Percentiles rank a stretch among this genome's conserved stretches.
Evolutionary conservation across 768 basidiomycete genomes (phyloP).

Genomic region (Pleurotus giganteus): DNA sequence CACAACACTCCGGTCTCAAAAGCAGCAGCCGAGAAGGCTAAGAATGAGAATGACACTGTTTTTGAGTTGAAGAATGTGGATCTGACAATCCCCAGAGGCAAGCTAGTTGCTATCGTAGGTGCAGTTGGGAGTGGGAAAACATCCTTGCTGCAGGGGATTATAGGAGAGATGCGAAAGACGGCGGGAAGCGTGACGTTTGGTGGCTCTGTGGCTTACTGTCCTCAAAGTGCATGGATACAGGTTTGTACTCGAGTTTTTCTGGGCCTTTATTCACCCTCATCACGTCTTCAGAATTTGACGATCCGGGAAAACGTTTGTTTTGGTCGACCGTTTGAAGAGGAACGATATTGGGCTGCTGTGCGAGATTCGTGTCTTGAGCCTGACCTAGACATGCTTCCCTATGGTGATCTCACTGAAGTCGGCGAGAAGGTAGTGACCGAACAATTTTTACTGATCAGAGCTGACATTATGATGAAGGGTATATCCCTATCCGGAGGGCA

Average conservation of each 20-base stretch:
- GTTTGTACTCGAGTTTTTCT: slow-evolving; percentile 24
- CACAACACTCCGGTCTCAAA: slow-evolving; percentile 10
- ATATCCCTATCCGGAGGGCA: slow-evolving; percentile 86
- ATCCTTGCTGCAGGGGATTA: slow-evolving; percentile 68
- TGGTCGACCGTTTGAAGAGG: slow-evolving; percentile 77
- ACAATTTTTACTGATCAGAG: background rate
- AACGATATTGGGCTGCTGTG: slow-evolving; percentile 80
- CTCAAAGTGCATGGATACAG: slow-evolving; percentile 92
- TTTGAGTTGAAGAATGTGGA: slow-evolving; percentile 69
- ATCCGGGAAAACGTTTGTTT: slow-evolving; percentile 90
- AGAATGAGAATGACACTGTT: slow-evolving; percentile 36
- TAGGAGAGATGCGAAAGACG: slow-evolving; percentile 81
- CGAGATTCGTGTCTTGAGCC: slow-evolving; percentile 75
- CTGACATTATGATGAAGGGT: slow-evolving; percentile 40
- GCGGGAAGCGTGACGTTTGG: slow-evolving; percentile 69
- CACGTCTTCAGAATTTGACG: slow-evolving; percentile 60
- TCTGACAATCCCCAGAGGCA: slow-evolving; percentile 69
- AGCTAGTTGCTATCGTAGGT: slow-evolving; percentile 84
- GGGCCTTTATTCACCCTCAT: background rate
- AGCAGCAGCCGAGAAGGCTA: slow-evolving; percentile 24
- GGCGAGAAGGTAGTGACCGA: slow-evolving; percentile 55
- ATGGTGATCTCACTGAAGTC: slow-evolving; percentile 83
- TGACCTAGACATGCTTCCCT: slow-evolving; percentile 73
- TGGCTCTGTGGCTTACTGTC: slow-evolving; percentile 77
- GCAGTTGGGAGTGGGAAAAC: slow-evolving; percentile 74